These are phyloP conservation scores for Blumeriella jaapii DNA, from an alignment of 2,329 filamentous ascomycete genomes.

Conservation along the genomic window DNA sequence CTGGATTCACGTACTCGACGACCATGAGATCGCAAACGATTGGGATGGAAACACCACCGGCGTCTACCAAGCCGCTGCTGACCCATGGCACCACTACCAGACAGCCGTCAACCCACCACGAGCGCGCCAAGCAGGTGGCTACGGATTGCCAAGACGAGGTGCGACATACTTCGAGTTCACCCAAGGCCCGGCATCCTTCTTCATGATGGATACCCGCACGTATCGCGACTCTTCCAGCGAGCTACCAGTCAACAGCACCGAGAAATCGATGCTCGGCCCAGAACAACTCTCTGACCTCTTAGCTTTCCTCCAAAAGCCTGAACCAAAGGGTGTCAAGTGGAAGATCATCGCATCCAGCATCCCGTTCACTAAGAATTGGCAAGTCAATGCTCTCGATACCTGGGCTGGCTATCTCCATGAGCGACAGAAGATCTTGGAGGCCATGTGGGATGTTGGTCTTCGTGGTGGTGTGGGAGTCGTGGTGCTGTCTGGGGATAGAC, in stretches of 20 bases:
- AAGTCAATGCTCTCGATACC: conserved; percentile 74
- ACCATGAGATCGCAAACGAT: conserved; percentile 94
- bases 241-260: conserved; percentile 44
- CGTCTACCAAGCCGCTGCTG: conserved; percentile 41
- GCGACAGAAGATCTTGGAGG: conserved; percentile 67
- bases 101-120: conserved; percentile 70
- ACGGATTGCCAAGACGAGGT: conserved; percentile 32
- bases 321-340: conserved; percentile 73
- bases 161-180: conserved; percentile 83
- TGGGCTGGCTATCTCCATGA: conserved; percentile 89
- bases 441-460: conserved; percentile 81
- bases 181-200: conserved; percentile 86
- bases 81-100: conserved; percentile 78
- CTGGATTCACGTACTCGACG: conserved; percentile 94
- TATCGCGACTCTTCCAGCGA: conserved; percentile 62
- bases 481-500: conserved; percentile 82
- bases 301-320: conserved; percentile 60
- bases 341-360: conserved; percentile 86
- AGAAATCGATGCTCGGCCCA: conserved; percentile 79
- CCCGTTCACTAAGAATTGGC: conserved; percentile 97
- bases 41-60: conserved; percentile 73
- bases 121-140: conserved; percentile 38
- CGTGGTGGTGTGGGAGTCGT: conserved; percentile 63
- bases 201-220: conserved; percentile 83
- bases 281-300: conserved; percentile 72